Conservation (phyloP, 2,329 filamentous ascomycete genomes). For the Pleoardoris graminearum region DNA sequence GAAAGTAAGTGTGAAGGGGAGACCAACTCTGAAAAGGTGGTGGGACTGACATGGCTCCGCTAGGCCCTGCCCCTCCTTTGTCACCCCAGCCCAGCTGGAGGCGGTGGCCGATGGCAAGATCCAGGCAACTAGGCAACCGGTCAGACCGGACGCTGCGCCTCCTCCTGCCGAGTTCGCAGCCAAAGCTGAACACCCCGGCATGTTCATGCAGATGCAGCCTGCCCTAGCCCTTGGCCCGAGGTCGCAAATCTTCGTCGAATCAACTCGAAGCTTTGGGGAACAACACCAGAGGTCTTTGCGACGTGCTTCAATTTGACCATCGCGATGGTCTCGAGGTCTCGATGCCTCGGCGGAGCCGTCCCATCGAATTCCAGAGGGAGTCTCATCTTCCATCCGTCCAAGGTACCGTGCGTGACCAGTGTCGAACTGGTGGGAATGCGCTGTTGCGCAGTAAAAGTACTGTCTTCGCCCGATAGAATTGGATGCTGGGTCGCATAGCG, state of each 20-base stretch:
- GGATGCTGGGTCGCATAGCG: not conserved
- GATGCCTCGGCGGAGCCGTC: too few relatives aligned
- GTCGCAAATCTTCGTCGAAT: not conserved
- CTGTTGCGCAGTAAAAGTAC: not conserved
- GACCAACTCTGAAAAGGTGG: too few relatives aligned
- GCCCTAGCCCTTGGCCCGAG: not conserved
- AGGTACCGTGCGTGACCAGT: too few relatives aligned
- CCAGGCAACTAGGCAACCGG: not conserved
- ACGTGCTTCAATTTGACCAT: not conserved
- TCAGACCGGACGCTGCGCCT: not conserved
- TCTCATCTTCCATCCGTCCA: too few relatives aligned
- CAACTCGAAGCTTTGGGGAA: not conserved
- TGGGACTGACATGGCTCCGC: too few relatives aligned
- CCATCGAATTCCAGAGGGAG: too few relatives aligned
- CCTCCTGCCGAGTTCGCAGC: not conserved
- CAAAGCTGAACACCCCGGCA: not conserved
- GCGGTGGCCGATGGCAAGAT: not conserved
- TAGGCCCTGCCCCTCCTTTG: too few relatives aligned
- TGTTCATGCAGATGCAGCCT: not conserved
- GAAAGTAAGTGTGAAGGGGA: too few relatives aligned
- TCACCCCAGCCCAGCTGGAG: not conserved
- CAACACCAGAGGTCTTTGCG: not conserved
- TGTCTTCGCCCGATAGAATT: not conserved
- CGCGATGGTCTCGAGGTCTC: too few relatives aligned
- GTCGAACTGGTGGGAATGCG: too few relatives aligned